Base-by-base conservation (phyloP, 2,329 filamentous ascomycete genomes). In the Daldinia eschscholtzii region DNA sequence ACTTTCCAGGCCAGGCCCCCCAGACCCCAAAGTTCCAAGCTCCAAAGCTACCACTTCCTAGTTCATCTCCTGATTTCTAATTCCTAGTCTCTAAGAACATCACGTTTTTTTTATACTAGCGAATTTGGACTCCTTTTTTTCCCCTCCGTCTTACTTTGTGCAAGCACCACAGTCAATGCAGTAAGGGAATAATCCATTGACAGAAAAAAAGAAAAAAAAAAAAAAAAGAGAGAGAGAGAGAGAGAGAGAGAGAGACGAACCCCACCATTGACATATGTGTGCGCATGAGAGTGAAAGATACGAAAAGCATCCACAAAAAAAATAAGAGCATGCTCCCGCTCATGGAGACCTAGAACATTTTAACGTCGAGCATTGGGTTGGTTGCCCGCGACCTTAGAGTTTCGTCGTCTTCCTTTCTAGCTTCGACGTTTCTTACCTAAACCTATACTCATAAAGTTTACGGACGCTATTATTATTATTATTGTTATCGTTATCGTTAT, bases 241-340 rank as follows among this genome's bases (percentile, higher is more conserved):
- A 37, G 10, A 37, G 10, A 37, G 26, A n/a, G 23, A 37, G 35
- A 33, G 33, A 63, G 48, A n/a, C 20, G 41, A 56, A 66, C 59
- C 62, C 65, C 68, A 64, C 57, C 59, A 62, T 62, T 71, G 46
- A n/a, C 61, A 46, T 66, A 64, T 65, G 50, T 61, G 39, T 58
- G 61, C 55, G 61, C 57, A 57, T 50, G 64, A 53, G 61, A 57
- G 55, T 57, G 64, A 58, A 53, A 61, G 65, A 50, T 52, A 57
- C 30, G 53, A 59, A 57, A 35, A 55, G 35, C 46, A 66, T 66
- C 65, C 68, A 71, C 68, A 61, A 71, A 71, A 71, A 69, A 57
- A 52, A 39, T 33, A 60, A 68, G 60, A 68, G 57, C 56, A 65
- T 30, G 28, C 57, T 57, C 26, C 56, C 60, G 52, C 26, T 26